phyloP scores from a whole-genome alignment of 768 basidiomycete genomes.

The Tylopilus sp. region DNA sequence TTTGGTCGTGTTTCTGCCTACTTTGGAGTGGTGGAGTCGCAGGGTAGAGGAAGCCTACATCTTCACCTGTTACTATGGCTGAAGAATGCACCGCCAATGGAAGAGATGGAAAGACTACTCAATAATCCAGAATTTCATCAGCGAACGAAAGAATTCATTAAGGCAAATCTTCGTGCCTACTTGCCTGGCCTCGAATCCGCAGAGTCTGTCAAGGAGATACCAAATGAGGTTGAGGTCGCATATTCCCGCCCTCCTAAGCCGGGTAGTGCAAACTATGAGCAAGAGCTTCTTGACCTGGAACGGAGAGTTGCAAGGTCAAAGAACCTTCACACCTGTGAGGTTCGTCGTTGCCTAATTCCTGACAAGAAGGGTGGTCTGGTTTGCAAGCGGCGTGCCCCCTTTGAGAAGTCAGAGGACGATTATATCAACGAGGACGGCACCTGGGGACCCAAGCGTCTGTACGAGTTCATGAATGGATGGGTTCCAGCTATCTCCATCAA shows the following conservation, averaged over 20 bases:
- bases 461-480: conserved; percentile 9
- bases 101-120: neutral
- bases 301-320: neutral
- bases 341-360: neutral
- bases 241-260: neutral
- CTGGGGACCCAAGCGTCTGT: neutral
- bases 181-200: neutral
- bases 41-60: neutral
- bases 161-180: neutral
- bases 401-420: neutral
- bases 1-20: neutral
- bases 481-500: conserved; percentile 25
- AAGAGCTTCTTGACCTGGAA: neutral
- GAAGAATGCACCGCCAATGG: neutral
- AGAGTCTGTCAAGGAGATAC: neutral
- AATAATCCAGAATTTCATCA: neutral
- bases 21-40: neutral
- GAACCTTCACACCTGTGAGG: neutral
- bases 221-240: neutral
- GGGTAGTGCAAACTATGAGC: neutral
- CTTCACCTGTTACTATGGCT: neutral
- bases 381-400: neutral
- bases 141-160: neutral
- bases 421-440: neutral
- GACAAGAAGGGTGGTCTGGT: neutral